Base-by-base conservation (phyloP, 176 grass and related monocot genomes). In the Zoysia pacifica region DNA sequence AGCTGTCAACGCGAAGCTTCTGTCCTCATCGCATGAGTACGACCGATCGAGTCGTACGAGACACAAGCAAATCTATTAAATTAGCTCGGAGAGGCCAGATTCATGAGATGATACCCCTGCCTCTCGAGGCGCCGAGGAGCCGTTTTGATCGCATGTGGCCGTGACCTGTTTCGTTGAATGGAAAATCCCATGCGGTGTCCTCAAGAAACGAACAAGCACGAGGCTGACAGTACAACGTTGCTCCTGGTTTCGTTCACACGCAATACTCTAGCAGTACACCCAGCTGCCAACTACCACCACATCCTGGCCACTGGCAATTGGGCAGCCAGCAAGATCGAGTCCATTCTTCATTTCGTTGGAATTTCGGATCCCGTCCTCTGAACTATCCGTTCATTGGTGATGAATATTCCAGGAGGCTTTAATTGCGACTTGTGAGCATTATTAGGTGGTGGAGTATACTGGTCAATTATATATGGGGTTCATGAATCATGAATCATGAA, bases 1-100 rank as follows among this genome's bases (percentile, higher is more conserved):
- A 75, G 77, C 65, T 85, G 82, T 77, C 77, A 51, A 56, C 12
- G 48, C 51, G 82, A 80, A 84, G 81, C 81, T 88, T 88, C 70
- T 70, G 11, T 49, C 66, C 70, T 41, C 65, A 48, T 69, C 35
- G 56, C 71, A 84, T 28, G 28, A 28, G 28, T 28, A 28, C 28
- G 28, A 28, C 28, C 28, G 28, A 28, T 28, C 59, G 20, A n/a
- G n/a, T 36, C 58, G 56, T 18, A 39, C 16, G 1, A 48, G 20
- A 36, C 45, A 28, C 18, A 75, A 62, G 18, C 14, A 55, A 58
- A 20, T 7, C 2, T 15, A 37, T 62, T 41, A 45, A 2, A 2
- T 11, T 77, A 14, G 9, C 59, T 61, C 13, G 20, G 16, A 87
- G 66, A 70, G 86, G 81, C 43, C 82, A 50, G 54, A 58, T 12